These are phyloP conservation scores for Sarcomyxa edulis DNA, from an alignment of 768 basidiomycete genomes.

Conservation along the genomic window DNA sequence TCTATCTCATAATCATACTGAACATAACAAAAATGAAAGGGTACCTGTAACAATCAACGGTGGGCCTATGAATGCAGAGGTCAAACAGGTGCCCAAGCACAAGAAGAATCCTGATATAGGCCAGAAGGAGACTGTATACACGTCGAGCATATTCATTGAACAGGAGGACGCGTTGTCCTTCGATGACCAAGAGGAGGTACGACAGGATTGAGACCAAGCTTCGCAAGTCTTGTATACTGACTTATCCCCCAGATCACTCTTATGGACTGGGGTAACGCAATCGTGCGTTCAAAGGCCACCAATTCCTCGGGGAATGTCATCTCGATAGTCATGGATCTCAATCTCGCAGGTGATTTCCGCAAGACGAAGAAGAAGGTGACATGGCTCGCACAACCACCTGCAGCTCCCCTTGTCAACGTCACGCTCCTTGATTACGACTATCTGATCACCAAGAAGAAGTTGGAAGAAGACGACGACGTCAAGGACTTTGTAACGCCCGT, in stretches of 20 bases:
- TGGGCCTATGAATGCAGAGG: slow-evolving; percentile 55
- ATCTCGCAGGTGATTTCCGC: slow-evolving; percentile 96
- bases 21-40: slow-evolving; percentile 31
- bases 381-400: slow-evolving; percentile 71
- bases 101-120: slow-evolving; percentile 96
- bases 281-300: slow-evolving; percentile 71
- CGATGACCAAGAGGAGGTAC: slow-evolving; percentile 89
- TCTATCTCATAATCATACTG: not conserved
- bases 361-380: slow-evolving; percentile 99
- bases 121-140: slow-evolving; percentile 83
- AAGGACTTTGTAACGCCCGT: slow-evolving; percentile 81
- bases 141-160: slow-evolving; percentile 76
- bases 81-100: slow-evolving; percentile 77
- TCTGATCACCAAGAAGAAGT: slow-evolving; percentile 97
- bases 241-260: slow-evolving; percentile 73
- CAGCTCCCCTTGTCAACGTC: slow-evolving; percentile 54
- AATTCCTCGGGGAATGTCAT: slow-evolving; percentile 54
- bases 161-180: slow-evolving; percentile 92
- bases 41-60: slow-evolving; percentile 81
- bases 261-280: slow-evolving; percentile 99
- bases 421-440: slow-evolving; percentile 95
- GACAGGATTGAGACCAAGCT: no score
- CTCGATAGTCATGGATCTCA: slow-evolving; percentile 75
- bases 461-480: slow-evolving; percentile 88
- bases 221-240: no score